Evolutionary conservation across 2,329 filamentous ascomycete species (phyloP).

Genomic region (Xylariales sp.): DNA sequence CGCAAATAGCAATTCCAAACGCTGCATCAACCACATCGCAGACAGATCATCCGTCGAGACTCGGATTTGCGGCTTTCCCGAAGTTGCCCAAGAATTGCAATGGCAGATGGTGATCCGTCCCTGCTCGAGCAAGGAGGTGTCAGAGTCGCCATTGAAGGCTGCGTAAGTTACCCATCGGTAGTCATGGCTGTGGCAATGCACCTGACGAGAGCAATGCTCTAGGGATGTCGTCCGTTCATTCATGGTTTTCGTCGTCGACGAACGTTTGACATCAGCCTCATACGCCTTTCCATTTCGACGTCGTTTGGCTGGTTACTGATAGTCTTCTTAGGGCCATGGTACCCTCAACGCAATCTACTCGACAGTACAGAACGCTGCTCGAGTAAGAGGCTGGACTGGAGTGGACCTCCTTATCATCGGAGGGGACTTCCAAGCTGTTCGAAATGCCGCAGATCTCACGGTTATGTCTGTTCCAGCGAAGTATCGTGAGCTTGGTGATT

Average conservation of each 20-base stretch:
- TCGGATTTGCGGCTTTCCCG: constrained; percentile 28
- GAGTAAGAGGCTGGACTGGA: constrained; percentile 68
- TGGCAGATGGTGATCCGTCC: background rate
- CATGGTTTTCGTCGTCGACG: background rate
- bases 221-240: background rate
- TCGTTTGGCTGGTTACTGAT: no score
- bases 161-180: constrained; percentile 60
- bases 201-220: background rate
- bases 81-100: background rate
- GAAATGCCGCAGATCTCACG: constrained; percentile 81
- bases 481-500: constrained; percentile 85
- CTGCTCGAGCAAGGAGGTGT: constrained; percentile 38
- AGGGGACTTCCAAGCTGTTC: constrained; percentile 91
- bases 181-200: no score
- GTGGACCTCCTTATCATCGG: constrained; percentile 92
- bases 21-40: no score
- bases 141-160: constrained; percentile 81
- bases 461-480: constrained; percentile 87
- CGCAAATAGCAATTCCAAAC: no score
- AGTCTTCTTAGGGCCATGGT: constrained; percentile 70
- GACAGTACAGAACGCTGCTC: constrained; percentile 64
- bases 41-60: no score
- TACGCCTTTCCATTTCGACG: background rate
- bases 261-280: no score
- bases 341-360: constrained; percentile 88